Evolutionary conservation across 2,329 filamentous ascomycete genomes (phyloP).

Genomic region (Geoglossum cookeanum): DNA sequence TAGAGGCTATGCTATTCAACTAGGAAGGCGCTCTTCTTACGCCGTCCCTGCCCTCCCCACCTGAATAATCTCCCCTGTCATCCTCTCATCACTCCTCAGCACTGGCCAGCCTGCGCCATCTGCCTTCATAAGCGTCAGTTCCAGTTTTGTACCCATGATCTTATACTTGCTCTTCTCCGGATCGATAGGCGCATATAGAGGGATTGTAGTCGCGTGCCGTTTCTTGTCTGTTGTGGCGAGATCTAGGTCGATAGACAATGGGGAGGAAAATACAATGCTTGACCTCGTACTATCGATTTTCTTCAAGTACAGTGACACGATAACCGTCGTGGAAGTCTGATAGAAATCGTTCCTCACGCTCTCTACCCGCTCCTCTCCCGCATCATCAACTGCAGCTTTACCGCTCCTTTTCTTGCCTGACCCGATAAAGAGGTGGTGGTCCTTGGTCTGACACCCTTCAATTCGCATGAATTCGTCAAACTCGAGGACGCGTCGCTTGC

Average conservation of each 20-base stretch:
- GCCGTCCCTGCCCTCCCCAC: conserved; percentile 57
- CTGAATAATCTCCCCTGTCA: conserved; percentile 69
- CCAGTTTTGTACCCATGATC: conserved; percentile 76
- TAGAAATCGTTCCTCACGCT: conserved; percentile 65
- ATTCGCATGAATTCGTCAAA: conserved; percentile 98
- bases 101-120: conserved; percentile 73
- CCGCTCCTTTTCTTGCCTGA: conserved; percentile 45
- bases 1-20: not conserved
- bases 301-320: conserved; percentile 86
- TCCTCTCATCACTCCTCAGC: conserved; percentile 56
- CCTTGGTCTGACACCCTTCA: conserved; percentile 69
- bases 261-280: conserved; percentile 46
- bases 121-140: conserved; percentile 54
- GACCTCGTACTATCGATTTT: conserved; percentile 78
- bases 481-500: conserved; percentile 83
- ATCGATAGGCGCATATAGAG: conserved; percentile 61
- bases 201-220: conserved; percentile 42
- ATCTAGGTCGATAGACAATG: conserved; percentile 49
- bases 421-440: conserved; percentile 67
- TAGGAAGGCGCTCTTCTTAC: conserved; percentile 10
- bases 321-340: conserved; percentile 69
- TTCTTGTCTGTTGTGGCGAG: conserved; percentile 81
- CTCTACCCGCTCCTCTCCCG: conserved; percentile 45
- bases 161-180: conserved; percentile 56
- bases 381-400: conserved; percentile 15